phyloP scores from a whole-genome alignment of 2,329 filamentous ascomycete genomes.

The Colletotrichum tropicale region DNA sequence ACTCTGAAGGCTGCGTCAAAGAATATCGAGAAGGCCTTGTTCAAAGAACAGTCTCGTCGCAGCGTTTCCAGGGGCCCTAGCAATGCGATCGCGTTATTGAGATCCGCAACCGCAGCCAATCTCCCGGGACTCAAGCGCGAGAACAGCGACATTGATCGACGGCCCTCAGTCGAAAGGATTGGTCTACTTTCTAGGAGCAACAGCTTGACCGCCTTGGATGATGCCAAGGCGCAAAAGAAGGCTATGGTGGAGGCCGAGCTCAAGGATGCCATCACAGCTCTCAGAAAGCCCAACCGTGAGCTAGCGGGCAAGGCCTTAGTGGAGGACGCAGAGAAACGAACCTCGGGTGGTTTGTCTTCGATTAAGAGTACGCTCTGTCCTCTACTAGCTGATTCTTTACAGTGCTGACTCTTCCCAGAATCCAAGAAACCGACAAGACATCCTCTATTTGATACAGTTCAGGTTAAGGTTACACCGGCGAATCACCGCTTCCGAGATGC shows the following conservation, averaged over 20 bases:
- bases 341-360: conserved; percentile 48
- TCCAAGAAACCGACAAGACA: conserved; percentile 54
- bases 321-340: conserved; percentile 69
- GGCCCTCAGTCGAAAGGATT: conserved; percentile 42
- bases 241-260: conserved; percentile 72
- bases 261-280: conserved; percentile 72
- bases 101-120: conserved; percentile 69
- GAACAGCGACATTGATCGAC: conserved; percentile 57
- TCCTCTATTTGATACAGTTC: conserved; percentile 41
- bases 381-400: background rate
- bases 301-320: conserved; percentile 70
- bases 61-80: conserved; percentile 62
- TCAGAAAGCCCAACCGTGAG: conserved; percentile 78
- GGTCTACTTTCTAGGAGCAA: conserved; percentile 42
- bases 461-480: conserved; percentile 63
- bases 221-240: conserved; percentile 67
- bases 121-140: conserved; percentile 71
- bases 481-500: conserved; percentile 60
- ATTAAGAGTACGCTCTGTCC: conserved; percentile 50
- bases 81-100: conserved; percentile 66
- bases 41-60: conserved; percentile 59
- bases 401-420: conserved; percentile 40
- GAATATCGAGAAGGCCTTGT: conserved; percentile 67
- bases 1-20: conserved; percentile 44
- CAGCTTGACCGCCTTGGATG: conserved; percentile 55